Base-by-base conservation (phyloP, 23 red algal genomes). In the Gracilaria caudata region DNA sequence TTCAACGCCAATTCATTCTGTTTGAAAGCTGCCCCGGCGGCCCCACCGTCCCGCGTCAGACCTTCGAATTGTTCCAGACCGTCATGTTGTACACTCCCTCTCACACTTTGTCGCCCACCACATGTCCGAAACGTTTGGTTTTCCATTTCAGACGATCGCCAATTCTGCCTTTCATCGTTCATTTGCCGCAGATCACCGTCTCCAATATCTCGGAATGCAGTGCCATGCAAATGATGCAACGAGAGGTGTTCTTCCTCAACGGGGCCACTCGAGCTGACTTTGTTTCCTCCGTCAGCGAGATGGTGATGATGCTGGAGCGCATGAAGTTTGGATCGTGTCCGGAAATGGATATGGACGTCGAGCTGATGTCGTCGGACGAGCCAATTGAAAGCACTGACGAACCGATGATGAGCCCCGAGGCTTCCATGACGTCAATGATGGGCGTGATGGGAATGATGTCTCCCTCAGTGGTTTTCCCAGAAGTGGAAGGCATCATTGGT, bases 111-210 rank as follows among this genome's bases (percentile, higher is more conserved):
- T 39, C 37, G 3, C 34, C 13, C 19, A 41, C 21, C 32, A 39
- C 5, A n/a, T 71, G 65, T 34, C 65, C 65, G 34, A 39, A 36
- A 13, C 65, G 65, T 3, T 16, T 71, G 29, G 65, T 71, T 1
- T 71, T 71, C 65, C 65, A 71, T 19, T n/a, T 71, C 34, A 71
- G 65, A 39, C 32, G 2, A 34, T 7, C 65, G 2, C 65, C 65
- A 3, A 14, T 23, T 2, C 65, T 71, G 3, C 65, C 65, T 1
- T 71, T 71, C 65, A 41, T 71, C 34, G 34, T 71, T 1, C 20
- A 71, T 19, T 23, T 71, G 32, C 65, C 65, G 19, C 4, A 71
- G 65, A 21, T 71, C 34, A 19, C 19, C 1, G 23, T 7, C 16
- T 17, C 20, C 19, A 41, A 71, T 34, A 20, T 4, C 35, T 21